Conservation (phyloP, 2,329 filamentous ascomycete species). For the Monosporascus cannonballus region DNA sequence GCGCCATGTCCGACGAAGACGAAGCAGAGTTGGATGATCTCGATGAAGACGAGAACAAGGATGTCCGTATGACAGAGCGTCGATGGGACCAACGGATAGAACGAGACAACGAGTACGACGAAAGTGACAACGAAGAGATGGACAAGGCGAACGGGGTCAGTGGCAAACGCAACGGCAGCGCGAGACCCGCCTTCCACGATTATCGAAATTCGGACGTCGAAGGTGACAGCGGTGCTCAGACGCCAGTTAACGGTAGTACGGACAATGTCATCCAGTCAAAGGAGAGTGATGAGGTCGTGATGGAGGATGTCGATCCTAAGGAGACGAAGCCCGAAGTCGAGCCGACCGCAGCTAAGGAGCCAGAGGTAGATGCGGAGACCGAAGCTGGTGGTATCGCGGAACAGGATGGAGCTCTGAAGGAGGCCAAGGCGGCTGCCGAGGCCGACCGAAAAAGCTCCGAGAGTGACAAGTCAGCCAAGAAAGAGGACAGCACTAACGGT, state of each 20-base stretch:
- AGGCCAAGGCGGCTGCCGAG: constrained; percentile 25
- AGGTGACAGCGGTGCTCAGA: constrained; percentile 33
- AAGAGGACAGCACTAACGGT: constrained; percentile 7
- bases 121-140: constrained; percentile 86
- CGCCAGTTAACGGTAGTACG: constrained; percentile 29
- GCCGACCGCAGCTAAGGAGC: constrained; percentile 28
- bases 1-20: constrained; percentile 60
- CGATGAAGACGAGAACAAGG: constrained; percentile 82
- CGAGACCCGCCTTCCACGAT: constrained; percentile 45
- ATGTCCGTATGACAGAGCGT: constrained; percentile 74
- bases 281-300: constrained; percentile 35
- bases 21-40: constrained; percentile 60
- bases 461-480: constrained; percentile 9
- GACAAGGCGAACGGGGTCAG: constrained; percentile 66
- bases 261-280: constrained; percentile 30
- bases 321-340: constrained; percentile 12
- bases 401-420: constrained; percentile 17
- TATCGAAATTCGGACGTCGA: constrained; percentile 41
- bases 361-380: constrained; percentile 12
- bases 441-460: constrained; percentile 20
- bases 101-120: constrained; percentile 75
- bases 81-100: constrained; percentile 74
- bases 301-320: constrained; percentile 23
- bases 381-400: constrained; percentile 10
- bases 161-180: constrained; percentile 48